Conservation (phyloP, 192 early-diverging fungal species). For the Cladochytrium replicatum region DNA sequence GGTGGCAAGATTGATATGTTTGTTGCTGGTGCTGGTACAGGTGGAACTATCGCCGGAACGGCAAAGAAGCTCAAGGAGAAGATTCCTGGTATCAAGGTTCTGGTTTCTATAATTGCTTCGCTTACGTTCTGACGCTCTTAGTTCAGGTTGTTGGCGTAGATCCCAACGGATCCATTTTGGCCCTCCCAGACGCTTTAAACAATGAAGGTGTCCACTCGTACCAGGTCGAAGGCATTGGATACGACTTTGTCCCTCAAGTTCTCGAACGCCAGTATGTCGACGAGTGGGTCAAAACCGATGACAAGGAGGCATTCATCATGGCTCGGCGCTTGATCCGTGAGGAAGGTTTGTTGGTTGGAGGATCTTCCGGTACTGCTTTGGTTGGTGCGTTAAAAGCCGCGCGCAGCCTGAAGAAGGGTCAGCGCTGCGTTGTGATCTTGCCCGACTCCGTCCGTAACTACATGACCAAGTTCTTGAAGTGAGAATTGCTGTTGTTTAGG, state of each 20-base stretch:
- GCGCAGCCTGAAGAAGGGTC: constrained; percentile 71
- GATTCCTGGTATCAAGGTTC: constrained; percentile 65
- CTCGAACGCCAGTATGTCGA: constrained; percentile 79
- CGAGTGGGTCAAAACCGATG: constrained; percentile 90
- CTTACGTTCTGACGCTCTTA: not conserved
- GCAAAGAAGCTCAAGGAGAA: constrained; percentile 93
- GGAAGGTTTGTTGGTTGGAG: constrained; percentile 91
- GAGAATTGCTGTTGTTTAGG: no score
- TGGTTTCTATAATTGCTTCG: not conserved
- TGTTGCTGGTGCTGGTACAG: constrained; percentile 90
- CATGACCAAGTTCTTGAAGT: constrained; percentile 98
- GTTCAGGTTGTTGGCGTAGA: constrained; percentile 82
- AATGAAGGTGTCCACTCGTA: constrained; percentile 53
- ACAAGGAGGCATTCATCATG: constrained; percentile 93
- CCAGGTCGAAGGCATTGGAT: constrained; percentile 98
- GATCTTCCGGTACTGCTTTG: constrained; percentile 89
- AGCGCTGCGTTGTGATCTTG: constrained; percentile 89
- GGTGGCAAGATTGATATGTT: constrained; percentile 92
- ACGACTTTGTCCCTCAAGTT: constrained; percentile 96
- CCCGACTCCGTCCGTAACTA: constrained; percentile 98
- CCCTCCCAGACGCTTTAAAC: constrained; percentile 77
- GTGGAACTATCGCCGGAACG: constrained; percentile 93
- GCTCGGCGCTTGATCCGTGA: constrained; percentile 91
- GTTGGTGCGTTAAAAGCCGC: constrained; percentile 78
- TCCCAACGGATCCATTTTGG: constrained; percentile 90